Conservation (phyloP, 2,329 filamentous ascomycete genomes). For the Coniochaeta ligniaria region DNA sequence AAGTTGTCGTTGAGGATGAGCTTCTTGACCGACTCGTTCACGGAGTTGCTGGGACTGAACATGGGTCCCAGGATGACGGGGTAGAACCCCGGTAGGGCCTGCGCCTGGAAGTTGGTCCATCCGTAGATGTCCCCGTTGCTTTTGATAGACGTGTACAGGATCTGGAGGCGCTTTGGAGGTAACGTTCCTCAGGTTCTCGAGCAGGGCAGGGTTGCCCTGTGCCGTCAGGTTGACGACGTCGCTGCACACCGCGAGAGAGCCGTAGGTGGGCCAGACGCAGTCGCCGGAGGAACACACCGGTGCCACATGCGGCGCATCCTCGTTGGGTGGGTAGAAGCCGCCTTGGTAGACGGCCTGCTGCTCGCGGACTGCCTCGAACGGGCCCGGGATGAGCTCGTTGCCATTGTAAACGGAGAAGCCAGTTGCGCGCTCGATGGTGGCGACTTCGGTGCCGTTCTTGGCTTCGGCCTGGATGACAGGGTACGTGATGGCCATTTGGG, state of each 20-base stretch:
- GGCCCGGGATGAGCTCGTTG: background rate
- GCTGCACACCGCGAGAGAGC: conserved; percentile 12
- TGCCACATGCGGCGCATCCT: conserved; percentile 2
- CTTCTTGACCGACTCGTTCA: conserved; percentile 10
- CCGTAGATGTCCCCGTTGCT: conserved; percentile 2
- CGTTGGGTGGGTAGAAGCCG: conserved; percentile 4
- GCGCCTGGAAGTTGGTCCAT: conserved; percentile 5
- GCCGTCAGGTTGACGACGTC: conserved; percentile 11
- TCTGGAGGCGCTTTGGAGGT: conserved; percentile 6
- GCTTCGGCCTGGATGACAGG: conserved; percentile 1
- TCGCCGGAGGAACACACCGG: background rate
- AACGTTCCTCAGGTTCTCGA: conserved; percentile 4
- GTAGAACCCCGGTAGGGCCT: conserved; percentile 5
- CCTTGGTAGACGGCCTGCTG: conserved; percentile 8
- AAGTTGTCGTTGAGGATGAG: conserved; percentile 11
- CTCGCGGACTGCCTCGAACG: conserved; percentile 7
- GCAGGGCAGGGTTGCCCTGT: conserved; percentile 3
- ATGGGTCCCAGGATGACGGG: conserved; percentile 9
- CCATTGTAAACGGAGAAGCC: conserved; percentile 8
- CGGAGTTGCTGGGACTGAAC: conserved; percentile 6
- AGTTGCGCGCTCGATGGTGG: conserved; percentile 6
- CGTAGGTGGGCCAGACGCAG: conserved; percentile 4
- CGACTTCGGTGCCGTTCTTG: conserved; percentile 1
- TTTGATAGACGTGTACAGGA: conserved; percentile 6
- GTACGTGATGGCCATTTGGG: conserved; percentile 12